Conservation (phyloP, 352 stramenopile genomes). For the Phytopythium montanum region DNA sequence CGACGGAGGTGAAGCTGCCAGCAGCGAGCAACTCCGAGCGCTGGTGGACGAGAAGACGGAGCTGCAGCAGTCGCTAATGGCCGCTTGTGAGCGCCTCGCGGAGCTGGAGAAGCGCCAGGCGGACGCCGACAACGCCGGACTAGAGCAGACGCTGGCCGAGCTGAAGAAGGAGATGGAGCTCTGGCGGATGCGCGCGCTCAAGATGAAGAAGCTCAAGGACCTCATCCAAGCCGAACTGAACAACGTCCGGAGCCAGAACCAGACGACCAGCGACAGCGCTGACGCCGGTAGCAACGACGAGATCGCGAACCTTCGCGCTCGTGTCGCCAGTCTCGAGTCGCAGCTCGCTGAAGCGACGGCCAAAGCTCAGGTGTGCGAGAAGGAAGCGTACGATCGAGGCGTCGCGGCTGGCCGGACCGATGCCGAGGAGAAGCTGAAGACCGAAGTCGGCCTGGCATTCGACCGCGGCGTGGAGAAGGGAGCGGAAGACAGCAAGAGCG, state of each 20-base stretch:
- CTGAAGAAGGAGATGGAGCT: conserved; percentile 62
- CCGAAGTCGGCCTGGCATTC: conserved; percentile 27
- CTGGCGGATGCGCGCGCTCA: conserved; percentile 73
- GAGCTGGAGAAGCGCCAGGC: conserved; percentile 21
- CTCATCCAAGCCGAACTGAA: conserved; percentile 54
- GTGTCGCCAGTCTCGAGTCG: conserved; percentile 29
- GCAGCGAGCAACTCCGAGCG: conserved; percentile 5
- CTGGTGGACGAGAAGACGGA: conserved; percentile 29
- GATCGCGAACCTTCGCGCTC: conserved; percentile 24
- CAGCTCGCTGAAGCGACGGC: conserved; percentile 32
- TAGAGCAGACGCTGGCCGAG: conserved; percentile 12
- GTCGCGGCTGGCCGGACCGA: conserved; percentile 32
- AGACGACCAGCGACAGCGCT: conserved; percentile 1
- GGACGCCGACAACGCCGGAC: not conserved
- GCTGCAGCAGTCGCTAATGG: conserved; percentile 20
- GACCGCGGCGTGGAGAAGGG: conserved; percentile 37
- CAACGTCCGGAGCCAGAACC: conserved; percentile 18
- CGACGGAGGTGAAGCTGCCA: conserved; percentile 1
- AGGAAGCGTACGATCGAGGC: conserved; percentile 43
- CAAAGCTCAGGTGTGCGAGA: conserved; percentile 23
- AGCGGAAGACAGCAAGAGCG: conserved; percentile 20
- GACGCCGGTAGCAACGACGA: conserved; percentile 11
- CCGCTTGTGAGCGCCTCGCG: conserved; percentile 10
- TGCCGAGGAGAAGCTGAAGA: conserved; percentile 25
- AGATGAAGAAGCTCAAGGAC: conserved; percentile 86